phyloP scores from a whole-genome alignment of 768 basidiomycete genomes.

The Obba rivulosa region DNA sequence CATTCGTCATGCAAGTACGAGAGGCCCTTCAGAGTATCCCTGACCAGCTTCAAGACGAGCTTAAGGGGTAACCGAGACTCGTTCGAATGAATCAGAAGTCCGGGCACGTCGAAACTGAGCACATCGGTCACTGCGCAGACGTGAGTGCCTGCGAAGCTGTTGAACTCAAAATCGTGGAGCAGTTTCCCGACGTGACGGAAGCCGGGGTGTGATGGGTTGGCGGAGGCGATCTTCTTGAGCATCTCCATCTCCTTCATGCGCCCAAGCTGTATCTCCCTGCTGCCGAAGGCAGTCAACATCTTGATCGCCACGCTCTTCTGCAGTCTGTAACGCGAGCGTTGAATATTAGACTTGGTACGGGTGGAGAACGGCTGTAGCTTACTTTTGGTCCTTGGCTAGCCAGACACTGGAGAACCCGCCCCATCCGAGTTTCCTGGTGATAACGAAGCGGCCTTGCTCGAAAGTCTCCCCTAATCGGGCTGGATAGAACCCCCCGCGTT shows the following conservation, averaged over 20 bases:
- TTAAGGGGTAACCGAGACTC: constrained; percentile 95
- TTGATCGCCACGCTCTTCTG: background rate
- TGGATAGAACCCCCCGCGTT: constrained; percentile 69
- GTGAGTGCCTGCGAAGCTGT: constrained; percentile 93
- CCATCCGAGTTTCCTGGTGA: constrained; percentile 94
- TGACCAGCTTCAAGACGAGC: constrained; percentile 93
- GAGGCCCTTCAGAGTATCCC: constrained; percentile 90
- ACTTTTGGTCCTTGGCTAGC: constrained; percentile 83
- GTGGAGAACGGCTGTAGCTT: constrained; percentile 19
- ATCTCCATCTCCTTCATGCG: background rate
- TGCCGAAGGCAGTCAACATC: background rate
- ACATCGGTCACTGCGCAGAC: constrained; percentile 99
- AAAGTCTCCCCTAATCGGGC: constrained; percentile 94
- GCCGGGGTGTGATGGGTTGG: constrained; percentile 72
- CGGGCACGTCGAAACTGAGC: constrained; percentile 92
- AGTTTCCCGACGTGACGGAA: constrained; percentile 96
- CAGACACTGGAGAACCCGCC: constrained; percentile 94
- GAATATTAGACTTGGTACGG: too few relatives aligned
- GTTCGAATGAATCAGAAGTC: constrained; percentile 96
- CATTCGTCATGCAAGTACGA: constrained; percentile 99
- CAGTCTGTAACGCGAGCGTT: too few relatives aligned
- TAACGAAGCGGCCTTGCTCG: constrained; percentile 79
- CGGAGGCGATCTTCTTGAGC: background rate
- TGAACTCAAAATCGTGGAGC: constrained; percentile 95
- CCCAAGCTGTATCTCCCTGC: background rate